phyloP scores from a whole-genome alignment of 2,329 filamentous ascomycete species.

The Microsporum audouinii region DNA sequence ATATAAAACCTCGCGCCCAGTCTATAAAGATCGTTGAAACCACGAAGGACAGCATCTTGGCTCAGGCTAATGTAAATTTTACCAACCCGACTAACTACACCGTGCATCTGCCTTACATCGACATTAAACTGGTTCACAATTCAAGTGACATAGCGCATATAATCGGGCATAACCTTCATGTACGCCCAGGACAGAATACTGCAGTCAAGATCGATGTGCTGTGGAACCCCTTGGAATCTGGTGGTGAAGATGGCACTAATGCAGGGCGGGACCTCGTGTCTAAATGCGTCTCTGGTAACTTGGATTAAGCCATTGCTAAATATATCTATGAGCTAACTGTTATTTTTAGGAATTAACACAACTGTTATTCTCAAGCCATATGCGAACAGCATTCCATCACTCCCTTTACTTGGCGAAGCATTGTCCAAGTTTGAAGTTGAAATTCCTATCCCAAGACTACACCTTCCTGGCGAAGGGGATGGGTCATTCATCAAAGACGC shows the following conservation, averaged over 20 bases:
- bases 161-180: conserved; percentile 50
- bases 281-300: conserved; percentile 65
- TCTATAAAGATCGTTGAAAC: conserved; percentile 64
- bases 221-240: conserved; percentile 59
- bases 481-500: conserved; percentile 67
- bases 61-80: conserved; percentile 65
- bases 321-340: conserved; percentile 8
- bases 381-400: conserved; percentile 57
- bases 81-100: conserved; percentile 86
- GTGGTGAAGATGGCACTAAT: conserved; percentile 49
- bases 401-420: conserved; percentile 60
- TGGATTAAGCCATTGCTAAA: neutral
- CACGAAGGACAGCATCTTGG: conserved; percentile 54
- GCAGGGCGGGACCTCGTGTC: conserved; percentile 66
- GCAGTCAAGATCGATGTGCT: conserved; percentile 55
- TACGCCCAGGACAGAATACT: conserved; percentile 61
- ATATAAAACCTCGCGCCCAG: conserved; percentile 53
- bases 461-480: conserved; percentile 39
- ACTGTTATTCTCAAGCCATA: conserved; percentile 65
- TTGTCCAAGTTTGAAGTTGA: conserved; percentile 62
- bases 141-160: conserved; percentile 64
- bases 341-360: conserved; percentile 56
- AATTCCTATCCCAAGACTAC: conserved; percentile 58
- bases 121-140: conserved; percentile 64
- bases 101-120: conserved; percentile 67